phyloP scores from a whole-genome alignment of 2,329 filamentous ascomycete genomes.

The Didymellaceae sp. region DNA sequence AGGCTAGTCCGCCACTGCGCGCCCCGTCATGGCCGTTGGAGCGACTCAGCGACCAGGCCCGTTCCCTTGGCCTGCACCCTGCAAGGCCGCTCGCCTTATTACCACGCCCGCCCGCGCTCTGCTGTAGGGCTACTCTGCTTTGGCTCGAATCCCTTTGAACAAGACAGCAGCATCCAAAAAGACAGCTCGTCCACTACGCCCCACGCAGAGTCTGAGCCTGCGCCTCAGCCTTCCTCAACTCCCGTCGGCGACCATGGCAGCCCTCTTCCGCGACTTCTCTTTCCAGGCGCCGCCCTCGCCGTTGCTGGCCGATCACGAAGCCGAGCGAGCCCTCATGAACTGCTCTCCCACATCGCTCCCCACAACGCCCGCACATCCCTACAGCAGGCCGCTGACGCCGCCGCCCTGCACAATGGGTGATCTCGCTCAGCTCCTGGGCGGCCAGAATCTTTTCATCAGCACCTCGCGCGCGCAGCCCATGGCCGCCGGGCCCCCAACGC shows the following conservation, averaged over 20 bases:
- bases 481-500: slow-evolving; percentile 30
- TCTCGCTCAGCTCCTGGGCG: slow-evolving; percentile 43
- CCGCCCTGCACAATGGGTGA: slow-evolving; percentile 46
- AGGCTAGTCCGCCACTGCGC: neutral
- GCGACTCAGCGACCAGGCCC: slow-evolving; percentile 2
- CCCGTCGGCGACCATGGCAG: slow-evolving; percentile 1
- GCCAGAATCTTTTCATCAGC: slow-evolving; percentile 42
- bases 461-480: slow-evolving; percentile 11
- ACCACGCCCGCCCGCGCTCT: slow-evolving; percentile 20
- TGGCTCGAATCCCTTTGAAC: neutral
- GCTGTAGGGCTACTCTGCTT: slow-evolving; percentile 3
- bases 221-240: no score
- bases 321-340: slow-evolving; percentile 40
- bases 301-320: slow-evolving; percentile 35
- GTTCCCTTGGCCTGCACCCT: slow-evolving; percentile 11
- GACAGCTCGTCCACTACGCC: slow-evolving; percentile 5
- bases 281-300: slow-evolving; percentile 46
- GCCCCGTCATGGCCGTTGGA: slow-evolving; percentile 13
- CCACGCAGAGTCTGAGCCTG: no score
- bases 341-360: slow-evolving; percentile 43
- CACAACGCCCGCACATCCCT: slow-evolving; percentile 3
- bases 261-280: slow-evolving; percentile 51
- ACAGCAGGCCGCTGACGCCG: slow-evolving; percentile 33
- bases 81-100: slow-evolving; percentile 14
- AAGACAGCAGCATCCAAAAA: neutral